phyloP scores from a whole-genome alignment of 345 rosid species.

The Eucalyptus paniculata region DNA sequence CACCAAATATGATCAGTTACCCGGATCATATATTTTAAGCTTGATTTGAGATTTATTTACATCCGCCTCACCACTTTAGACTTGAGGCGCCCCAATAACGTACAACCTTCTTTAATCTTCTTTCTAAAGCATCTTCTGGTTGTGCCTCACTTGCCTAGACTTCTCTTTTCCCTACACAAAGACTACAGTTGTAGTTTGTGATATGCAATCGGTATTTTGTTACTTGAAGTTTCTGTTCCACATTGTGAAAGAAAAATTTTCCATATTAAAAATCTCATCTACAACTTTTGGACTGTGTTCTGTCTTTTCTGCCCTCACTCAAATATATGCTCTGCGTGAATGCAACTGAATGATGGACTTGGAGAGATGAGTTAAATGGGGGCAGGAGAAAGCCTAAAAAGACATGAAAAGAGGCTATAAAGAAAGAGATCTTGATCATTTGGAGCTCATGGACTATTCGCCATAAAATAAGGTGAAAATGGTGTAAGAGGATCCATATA shows the following conservation, averaged over 20 bases:
- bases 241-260: not conserved
- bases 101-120: not conserved
- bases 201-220: not conserved
- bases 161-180: not conserved
- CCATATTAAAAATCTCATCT: not conserved
- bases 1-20: not conserved
- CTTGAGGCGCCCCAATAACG: not conserved
- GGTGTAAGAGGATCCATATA: not conserved
- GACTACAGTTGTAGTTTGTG: not conserved
- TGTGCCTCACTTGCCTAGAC: not conserved
- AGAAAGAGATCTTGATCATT: not conserved
- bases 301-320: not conserved
- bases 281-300: not conserved
- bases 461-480: not conserved
- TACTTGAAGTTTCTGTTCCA: not conserved
- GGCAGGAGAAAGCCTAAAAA: not conserved
- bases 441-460: not conserved
- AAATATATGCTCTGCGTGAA: not conserved
- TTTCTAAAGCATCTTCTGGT: not conserved
- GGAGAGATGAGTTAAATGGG: not conserved
- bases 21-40: not conserved
- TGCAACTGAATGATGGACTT: not conserved
- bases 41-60: not conserved
- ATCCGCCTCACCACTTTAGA: not conserved
- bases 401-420: not conserved